phyloP scores from a whole-genome alignment of 2,329 filamentous ascomycete genomes.

The Penicillium sp. region DNA sequence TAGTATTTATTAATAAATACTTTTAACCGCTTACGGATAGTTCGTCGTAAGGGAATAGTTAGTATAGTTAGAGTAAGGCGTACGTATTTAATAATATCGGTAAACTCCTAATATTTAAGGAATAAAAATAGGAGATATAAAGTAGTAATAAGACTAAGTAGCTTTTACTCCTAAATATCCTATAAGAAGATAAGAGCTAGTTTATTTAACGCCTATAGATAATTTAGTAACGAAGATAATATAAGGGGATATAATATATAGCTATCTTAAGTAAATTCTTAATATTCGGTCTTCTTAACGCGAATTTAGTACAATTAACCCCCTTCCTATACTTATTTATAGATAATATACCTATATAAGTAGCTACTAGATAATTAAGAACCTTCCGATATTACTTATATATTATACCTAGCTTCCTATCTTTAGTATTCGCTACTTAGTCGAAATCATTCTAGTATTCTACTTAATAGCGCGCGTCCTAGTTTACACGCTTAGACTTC shows the following conservation, averaged over 20 bases:
- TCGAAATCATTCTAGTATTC: not conserved
- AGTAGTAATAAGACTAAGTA: not conserved
- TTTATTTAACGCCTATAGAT: not conserved
- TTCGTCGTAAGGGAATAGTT: not conserved
- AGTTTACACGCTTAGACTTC: not conserved
- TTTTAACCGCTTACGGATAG: not conserved
- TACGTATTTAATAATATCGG: not conserved
- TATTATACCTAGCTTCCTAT: not conserved
- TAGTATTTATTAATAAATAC: not conserved
- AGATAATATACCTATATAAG: not conserved
- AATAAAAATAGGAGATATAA: not conserved
- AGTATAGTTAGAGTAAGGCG: not conserved
- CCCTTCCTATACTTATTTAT: not conserved
- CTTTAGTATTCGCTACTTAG: not conserved
- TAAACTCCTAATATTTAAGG: not conserved
- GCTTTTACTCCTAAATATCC: not conserved
- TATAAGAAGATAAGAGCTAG: not conserved
- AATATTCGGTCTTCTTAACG: too few species aligned
- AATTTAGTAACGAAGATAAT: too few species aligned
- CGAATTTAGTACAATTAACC: too few species aligned
- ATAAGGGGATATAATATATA: too few species aligned
- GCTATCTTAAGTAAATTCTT: too few species aligned
- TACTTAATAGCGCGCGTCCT: not conserved
- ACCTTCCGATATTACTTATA: not conserved
- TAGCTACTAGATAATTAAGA: not conserved